Evolutionary conservation across 331 rosid genomes (phyloP).

Genomic region (Rhamnella rubrinervis): DNA sequence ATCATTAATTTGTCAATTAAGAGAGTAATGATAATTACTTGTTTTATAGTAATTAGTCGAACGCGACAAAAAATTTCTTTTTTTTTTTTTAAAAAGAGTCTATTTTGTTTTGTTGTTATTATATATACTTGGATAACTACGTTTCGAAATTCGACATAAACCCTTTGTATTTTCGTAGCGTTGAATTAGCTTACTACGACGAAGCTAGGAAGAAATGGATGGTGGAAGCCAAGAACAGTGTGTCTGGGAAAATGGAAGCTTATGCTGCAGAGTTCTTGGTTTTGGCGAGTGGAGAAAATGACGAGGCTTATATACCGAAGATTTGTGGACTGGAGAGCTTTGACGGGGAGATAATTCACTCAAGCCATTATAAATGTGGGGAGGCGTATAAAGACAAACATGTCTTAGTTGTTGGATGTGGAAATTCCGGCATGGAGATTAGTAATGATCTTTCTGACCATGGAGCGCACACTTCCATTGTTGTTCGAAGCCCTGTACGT

Average conservation of each 20-base stretch:
- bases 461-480: background rate
- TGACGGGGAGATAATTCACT: background rate
- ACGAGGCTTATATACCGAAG: background rate
- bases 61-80: too few species aligned
- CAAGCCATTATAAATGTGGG: background rate
- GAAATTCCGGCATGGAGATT: background rate
- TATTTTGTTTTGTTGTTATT: too few species aligned
- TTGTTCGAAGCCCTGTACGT: background rate
- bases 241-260: background rate
- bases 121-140: conserved; percentile 42
- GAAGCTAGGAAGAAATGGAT: background rate
- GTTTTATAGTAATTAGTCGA: too few species aligned
- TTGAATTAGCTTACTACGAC: background rate
- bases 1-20: too few species aligned
- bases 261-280: background rate
- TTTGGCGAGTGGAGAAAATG: background rate
- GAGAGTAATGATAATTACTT: too few species aligned
- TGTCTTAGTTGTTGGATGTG: background rate
- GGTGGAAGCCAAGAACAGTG: background rate
- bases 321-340: background rate
- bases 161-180: conserved; percentile 25
- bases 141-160: conserved; percentile 28
- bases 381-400: background rate
- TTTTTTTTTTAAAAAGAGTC: too few species aligned
- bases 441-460: background rate